Base-by-base conservation (phyloP, 805 yeast genomes). In the Naumovozyma baii region DNA sequence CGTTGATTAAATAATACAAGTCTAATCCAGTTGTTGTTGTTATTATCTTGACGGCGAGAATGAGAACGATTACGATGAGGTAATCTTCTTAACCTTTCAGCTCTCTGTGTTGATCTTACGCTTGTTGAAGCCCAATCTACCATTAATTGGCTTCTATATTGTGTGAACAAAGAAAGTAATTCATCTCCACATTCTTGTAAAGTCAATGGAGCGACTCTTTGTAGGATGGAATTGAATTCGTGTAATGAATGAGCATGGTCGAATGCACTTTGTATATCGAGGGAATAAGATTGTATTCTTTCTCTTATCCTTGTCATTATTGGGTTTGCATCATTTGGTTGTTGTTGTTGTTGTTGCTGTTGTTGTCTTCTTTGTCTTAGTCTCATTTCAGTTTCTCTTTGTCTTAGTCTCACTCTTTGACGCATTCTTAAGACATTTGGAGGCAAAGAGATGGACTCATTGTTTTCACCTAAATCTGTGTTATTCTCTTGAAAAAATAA, bases 201-300 rank as follows among this genome's bases (percentile, higher is more conserved):
- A 14, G 46, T 47, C 4, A 41, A 31, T n/a, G 58, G 55, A n/a
- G 48, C 51, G 15, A 42, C 38, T 14, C 32, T 43, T 34, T 50
- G 47, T 30, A 55, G 26, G 7, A 53, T 50, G 2, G 51, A 40
- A 28, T 45, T 34, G 32, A 55, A 55, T 30, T 53, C 57, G 22
- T 46, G 45, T 16, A 52, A 30, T 12, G 54, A 46, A 20, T 46
- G 48, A 3, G 59, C 54, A 34, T 49, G 52, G 28, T 43, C 47
- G 33, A 55, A 55, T 8, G 54, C 51, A 39, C 52, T 45, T n/a
- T 50, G 40, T 5, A 55, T 47, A 22, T 47, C 44, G 2, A 44
- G 51, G 1, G 57, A 51, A 28, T 45, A 50, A 2, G 38, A 28
- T 17, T 45, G 39, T 3, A 55, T 47, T 20, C 51, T 42, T 14